Base-by-base conservation (phyloP, 352 stramenopile genomes). In the Phytophthora lateralis region DNA sequence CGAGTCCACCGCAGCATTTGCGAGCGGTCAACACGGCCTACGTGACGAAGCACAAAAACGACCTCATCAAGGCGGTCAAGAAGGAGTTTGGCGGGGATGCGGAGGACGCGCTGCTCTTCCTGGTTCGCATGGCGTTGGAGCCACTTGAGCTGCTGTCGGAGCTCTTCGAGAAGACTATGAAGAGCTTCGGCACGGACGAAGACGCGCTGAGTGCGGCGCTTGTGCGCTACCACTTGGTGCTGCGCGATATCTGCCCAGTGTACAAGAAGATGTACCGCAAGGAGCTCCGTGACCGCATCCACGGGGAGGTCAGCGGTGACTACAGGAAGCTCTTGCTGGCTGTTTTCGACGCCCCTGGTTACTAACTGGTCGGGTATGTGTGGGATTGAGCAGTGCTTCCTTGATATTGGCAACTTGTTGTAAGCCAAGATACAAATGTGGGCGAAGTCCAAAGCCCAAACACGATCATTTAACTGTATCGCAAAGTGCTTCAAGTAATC, bases 261-360 rank as follows among this genome's bases (percentile, higher is more conserved):
- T 94, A 91, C 75, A 85, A 91, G 71, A 85, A 91, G 58, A 69
- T 54, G 54, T 93, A 91, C 71, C 71, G 70, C 41, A 90, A 88
- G 71, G 81, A 90, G 42, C 75, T 94, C 26, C 85, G 82, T 54
- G 82, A 94, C 47, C 80, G 85, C 62, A 91, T 94, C 62, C 73
- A 93, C 58, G 82, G 84, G 37, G 84, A 93, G 67, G 78, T 76
- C 32, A 91, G 84, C 64, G 85, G 85, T 51, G 80, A 92, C 75
- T 90, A 77, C 71, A 78, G 85, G 38, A 75, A 77, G 14, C 66
- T 94, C 26, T 60, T 91, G 55, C 60, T 90, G 14, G 58, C 69
- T 6, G 68, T 94, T 11, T 77, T 85, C 24, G 72, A 94, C 41
- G 51, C 63, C 0, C 69, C 60, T 2, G 47, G 41, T 2, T 64